These are phyloP conservation scores for Mucor mucedo DNA, from an alignment of 371 early-diverging fungal species.

Conservation along the genomic window DNA sequence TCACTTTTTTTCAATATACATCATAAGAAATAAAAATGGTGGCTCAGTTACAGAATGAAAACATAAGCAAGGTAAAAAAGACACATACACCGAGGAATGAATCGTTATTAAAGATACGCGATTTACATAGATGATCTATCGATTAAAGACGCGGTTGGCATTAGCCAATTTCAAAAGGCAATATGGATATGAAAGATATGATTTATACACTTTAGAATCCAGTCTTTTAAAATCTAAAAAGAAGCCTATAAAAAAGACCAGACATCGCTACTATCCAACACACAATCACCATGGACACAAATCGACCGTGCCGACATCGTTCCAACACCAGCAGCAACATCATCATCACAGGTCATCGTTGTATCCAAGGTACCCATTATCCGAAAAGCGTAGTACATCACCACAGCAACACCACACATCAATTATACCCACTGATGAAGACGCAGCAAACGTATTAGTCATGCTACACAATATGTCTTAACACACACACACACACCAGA, in stretches of 20 bases:
- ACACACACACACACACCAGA: no score
- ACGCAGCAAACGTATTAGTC: slow-evolving; percentile 46
- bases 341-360: background rate
- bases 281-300: slow-evolving; percentile 9
- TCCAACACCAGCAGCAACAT: background rate
- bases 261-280: slow-evolving; percentile 45
- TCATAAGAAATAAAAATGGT: no score
- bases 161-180: slow-evolving; percentile 37
- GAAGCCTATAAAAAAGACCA: slow-evolving; percentile 24
- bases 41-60: background rate
- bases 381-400: slow-evolving; percentile 47
- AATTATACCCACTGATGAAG: slow-evolving; percentile 26
- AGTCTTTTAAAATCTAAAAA: slow-evolving; percentile 19
- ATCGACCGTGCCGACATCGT: slow-evolving; percentile 6
- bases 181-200: slow-evolving; percentile 33
- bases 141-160: slow-evolving; percentile 32
- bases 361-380: slow-evolving; percentile 26
- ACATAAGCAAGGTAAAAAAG: slow-evolving; percentile 10
- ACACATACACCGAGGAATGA: background rate
- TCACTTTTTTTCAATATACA: no score
- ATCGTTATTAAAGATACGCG: slow-evolving; percentile 25
- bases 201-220: slow-evolving; percentile 28
- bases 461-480: slow-evolving; percentile 39
- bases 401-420: slow-evolving; percentile 16
- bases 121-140: slow-evolving; percentile 33